Percentiles rank a stretch among this genome's conserved stretches.
Conservation (phyloP, 441 rosid species). For the Flueggea neowawraea region DNA sequence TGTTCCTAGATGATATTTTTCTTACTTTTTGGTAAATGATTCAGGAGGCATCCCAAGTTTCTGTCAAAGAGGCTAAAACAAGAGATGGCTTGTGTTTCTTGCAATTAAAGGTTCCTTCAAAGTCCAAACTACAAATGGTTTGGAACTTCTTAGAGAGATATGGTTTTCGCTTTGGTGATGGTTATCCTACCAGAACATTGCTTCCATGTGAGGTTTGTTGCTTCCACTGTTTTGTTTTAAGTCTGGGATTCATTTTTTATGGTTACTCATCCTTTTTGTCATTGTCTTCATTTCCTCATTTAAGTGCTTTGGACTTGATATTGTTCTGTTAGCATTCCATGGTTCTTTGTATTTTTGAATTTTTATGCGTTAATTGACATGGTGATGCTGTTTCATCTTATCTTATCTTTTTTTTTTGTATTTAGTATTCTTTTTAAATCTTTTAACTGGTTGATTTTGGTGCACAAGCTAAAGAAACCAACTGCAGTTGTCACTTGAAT, state of each 20-base stretch:
- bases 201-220: constrained; percentile 91
- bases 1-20: not conserved
- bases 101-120: constrained; percentile 70
- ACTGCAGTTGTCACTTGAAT: too few relatives aligned
- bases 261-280: not conserved
- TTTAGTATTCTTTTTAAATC: too few relatives aligned
- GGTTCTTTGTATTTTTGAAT: not conserved
- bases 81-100: constrained; percentile 63
- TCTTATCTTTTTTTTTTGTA: too few relatives aligned
- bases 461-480: too few relatives aligned
- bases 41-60: constrained; percentile 70
- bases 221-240: constrained; percentile 11
- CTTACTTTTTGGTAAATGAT: constrained; percentile 6
- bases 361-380: too few relatives aligned
- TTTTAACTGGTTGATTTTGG: too few relatives aligned
- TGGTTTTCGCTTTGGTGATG: constrained; percentile 81
- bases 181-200: constrained; percentile 40
- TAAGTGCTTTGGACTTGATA: not conserved
- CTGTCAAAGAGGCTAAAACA: constrained; percentile 47
- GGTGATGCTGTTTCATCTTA: too few relatives aligned
- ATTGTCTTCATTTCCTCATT: not conserved
- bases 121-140: constrained; percentile 26
- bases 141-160: constrained; percentile 94
- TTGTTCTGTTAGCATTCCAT: not conserved
- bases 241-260: not conserved